Evolutionary conservation across 73 alveolate genomes (phyloP).

Genomic region (Paramecium sonneborni): DNA sequence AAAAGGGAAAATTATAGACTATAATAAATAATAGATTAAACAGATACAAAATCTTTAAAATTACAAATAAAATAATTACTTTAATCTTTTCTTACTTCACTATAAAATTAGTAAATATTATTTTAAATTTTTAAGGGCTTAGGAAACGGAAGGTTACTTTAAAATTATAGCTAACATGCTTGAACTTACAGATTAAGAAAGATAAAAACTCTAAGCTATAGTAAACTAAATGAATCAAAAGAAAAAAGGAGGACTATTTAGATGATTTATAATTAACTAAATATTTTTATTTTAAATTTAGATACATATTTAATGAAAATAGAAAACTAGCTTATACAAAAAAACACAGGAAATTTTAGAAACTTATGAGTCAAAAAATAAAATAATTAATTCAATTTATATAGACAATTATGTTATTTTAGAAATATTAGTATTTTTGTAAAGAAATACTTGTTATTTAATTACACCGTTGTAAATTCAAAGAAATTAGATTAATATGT

Average conservation of each 20-base stretch:
- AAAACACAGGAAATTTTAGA: too few species aligned
- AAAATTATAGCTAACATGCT: not conserved
- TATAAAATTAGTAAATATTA: not conserved
- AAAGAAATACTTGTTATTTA: too few species aligned
- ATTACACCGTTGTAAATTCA: too few species aligned
- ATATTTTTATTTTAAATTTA: not conserved
- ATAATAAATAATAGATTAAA: not conserved
- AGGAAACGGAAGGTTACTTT: conserved; percentile 9
- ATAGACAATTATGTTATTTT: too few species aligned
- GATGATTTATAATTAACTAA: not conserved
- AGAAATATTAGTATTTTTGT: too few species aligned
- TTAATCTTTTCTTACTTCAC: not conserved
- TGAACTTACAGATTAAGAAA: not conserved
- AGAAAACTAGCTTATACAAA: too few species aligned
- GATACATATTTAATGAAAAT: too few species aligned
- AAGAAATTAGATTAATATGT: not conserved
- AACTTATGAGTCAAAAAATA: too few species aligned
- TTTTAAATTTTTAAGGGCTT: not conserved
- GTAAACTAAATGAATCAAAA: not conserved
- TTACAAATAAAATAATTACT: not conserved
- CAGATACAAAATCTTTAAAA: not conserved
- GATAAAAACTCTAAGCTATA: not conserved
- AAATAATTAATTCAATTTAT: too few species aligned
- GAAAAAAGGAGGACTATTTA: conserved; percentile 4
- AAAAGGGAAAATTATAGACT: not conserved